Percentiles rank a stretch among this genome's conserved stretches.
phyloP scores from a whole-genome alignment of 352 stramenopile genomes.

The Pythium brachiatum region DNA sequence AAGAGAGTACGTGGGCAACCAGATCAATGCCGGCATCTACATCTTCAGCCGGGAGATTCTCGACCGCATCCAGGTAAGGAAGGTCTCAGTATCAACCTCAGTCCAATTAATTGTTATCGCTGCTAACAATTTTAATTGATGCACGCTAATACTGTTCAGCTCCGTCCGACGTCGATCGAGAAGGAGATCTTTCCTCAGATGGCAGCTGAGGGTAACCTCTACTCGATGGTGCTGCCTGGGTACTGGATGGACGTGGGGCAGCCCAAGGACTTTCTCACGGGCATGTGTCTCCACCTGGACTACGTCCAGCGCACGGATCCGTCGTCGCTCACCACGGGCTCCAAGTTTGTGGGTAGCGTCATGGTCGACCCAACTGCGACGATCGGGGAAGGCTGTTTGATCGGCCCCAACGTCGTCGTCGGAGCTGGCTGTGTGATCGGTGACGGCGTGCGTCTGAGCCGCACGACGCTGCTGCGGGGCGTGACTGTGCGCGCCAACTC shows the following conservation, averaged over 20 bases:
- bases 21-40: constrained; percentile 91
- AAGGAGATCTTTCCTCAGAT: constrained; percentile 91
- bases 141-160: too few relatives aligned
- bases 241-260: constrained; percentile 93
- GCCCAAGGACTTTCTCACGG: constrained; percentile 87
- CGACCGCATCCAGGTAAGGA: constrained; percentile 82
- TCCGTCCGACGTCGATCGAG: constrained; percentile 89
- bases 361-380: constrained; percentile 75
- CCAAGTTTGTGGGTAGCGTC: constrained; percentile 83
- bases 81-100: too few relatives aligned
- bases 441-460: constrained; percentile 81
- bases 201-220: constrained; percentile 84
- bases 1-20: constrained; percentile 86
- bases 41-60: constrained; percentile 88
- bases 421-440: constrained; percentile 82
- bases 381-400: constrained; percentile 76
- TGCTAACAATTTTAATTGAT: neutral
- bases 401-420: constrained; percentile 85
- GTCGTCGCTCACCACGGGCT: constrained; percentile 47
- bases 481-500: constrained; percentile 79
- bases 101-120: too few relatives aligned
- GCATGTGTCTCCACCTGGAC: constrained; percentile 85
- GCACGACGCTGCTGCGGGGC: constrained; percentile 72
- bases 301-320: constrained; percentile 54
- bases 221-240: constrained; percentile 78